A percentile compares a stretch with the other conserved stretches of the same genome.
phyloP scores from a whole-genome alignment of 768 basidiomycete genomes.

The Suillus cothurnatus region DNA sequence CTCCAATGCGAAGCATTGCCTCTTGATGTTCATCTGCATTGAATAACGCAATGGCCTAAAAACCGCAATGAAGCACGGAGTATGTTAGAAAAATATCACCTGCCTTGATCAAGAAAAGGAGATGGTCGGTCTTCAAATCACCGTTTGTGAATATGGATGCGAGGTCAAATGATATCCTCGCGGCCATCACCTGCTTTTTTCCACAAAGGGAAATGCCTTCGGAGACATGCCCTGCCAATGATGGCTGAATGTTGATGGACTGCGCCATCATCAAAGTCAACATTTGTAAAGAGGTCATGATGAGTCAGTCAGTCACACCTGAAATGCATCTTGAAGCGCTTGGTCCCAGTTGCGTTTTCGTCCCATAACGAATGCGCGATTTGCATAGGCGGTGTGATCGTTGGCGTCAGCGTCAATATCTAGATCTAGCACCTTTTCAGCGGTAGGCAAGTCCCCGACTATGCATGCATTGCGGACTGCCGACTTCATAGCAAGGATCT shows the following conservation, averaged over 20 bases:
- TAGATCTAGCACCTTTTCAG: not conserved
- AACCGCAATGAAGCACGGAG: not conserved
- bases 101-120: not conserved
- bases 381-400: not conserved
- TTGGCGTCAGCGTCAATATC: not conserved
- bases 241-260: not conserved
- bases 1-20: not conserved
- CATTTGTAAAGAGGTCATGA: not conserved
- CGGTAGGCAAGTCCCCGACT: not conserved
- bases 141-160: not conserved
- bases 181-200: not conserved
- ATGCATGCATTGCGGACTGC: not conserved
- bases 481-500: not conserved
- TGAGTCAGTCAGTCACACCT: not conserved
- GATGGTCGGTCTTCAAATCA: not conserved
- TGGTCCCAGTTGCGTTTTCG: not conserved
- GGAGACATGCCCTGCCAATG: not conserved
- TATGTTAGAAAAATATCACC: not conserved
- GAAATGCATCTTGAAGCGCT: not conserved
- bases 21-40: not conserved
- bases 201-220: not conserved
- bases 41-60: not conserved
- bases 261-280: not conserved
- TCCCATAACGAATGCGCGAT: not conserved
- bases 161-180: not conserved